A percentile compares a stretch with the other conserved stretches of the same genome.
phyloP scores from a whole-genome alignment of 2,329 filamentous ascomycete species.

The Alternaria angustiovoidea region DNA sequence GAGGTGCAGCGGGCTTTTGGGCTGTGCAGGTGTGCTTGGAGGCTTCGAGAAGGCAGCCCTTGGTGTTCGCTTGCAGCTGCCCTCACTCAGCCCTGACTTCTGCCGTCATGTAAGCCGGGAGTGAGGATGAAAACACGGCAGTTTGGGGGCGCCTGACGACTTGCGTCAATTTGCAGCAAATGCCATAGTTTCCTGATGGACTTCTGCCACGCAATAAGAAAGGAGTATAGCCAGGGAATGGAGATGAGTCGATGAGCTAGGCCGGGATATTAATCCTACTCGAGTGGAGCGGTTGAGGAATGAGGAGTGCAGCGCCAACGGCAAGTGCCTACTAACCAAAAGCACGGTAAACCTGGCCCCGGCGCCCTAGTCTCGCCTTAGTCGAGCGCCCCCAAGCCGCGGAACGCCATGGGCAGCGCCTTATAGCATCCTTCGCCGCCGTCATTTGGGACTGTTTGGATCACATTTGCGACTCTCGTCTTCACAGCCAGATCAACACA shows the following conservation, averaged over 20 bases:
- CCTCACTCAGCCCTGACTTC: not conserved
- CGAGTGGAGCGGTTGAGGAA: conserved; percentile 9
- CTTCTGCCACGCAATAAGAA: not conserved
- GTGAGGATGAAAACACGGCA: not conserved
- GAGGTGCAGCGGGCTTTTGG: conserved; percentile 3
- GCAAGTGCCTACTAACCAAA: conserved; percentile 7
- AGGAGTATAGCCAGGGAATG: conserved; percentile 1
- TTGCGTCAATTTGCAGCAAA: conserved; percentile 1
- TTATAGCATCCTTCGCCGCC: conserved; percentile 23
- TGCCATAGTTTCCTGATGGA: not conserved
- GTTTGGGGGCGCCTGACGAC: not conserved
- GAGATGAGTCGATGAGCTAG: conserved; percentile 1
- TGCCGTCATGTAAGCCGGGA: conserved; percentile 5
- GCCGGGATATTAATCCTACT: not conserved
- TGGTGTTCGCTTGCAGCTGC: not conserved
- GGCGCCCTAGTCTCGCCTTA: conserved; percentile 9
- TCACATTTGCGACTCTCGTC: not conserved
- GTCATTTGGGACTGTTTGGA: conserved; percentile 13
- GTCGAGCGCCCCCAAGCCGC: conserved; percentile 4
- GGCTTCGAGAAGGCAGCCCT: conserved; percentile 10
- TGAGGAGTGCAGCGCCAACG: conserved; percentile 9
- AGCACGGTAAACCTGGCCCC: conserved; percentile 1
- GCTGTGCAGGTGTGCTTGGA: not conserved
- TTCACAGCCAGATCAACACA: conserved; percentile 2
- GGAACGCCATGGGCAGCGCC: conserved; percentile 6